Evolutionary conservation across 2,329 filamentous ascomycete species (phyloP), one percentile per base, ranked within the genome.

Genomic region (Paradendryphiella salina): DNA sequence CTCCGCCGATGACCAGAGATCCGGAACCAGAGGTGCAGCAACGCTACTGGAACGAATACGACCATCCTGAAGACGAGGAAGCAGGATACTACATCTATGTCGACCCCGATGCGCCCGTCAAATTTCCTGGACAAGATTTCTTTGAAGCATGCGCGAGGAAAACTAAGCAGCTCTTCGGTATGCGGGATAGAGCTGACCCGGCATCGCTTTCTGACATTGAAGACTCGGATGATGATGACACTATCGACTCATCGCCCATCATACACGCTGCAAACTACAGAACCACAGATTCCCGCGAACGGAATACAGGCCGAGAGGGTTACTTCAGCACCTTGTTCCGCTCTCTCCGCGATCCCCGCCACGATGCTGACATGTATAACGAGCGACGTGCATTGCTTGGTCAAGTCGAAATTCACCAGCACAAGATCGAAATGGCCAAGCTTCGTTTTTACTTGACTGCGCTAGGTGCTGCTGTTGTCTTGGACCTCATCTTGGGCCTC

Each of bases 11-110:
- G 9, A 35, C 52, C 7, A 52, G 59, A 15, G 59, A 68, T 13
- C 33, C 48, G 9, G 63, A 63, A 29, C 54, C 57, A 1, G 56
- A 60, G 28, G 40, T 54, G 23, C 53, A 53, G 28, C 63, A 73
- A 61, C 52, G 70, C 42, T 94, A 93, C 67, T 95, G 90, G 89
- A 93, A 89, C 71, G 90, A 95, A 70, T 94, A 93, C 70, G 90
- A 95, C 60, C 76, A 92, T 67, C 88, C 88, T 7, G 90, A 89
- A 67, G 75, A 74, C 9, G 84, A 80, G 2, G 75, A 79, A 11
- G 80, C 84, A 15, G 80, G 82, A 29, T 81, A 80, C 23, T 94
- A 90, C 70, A 85, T 94, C 59, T 90, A 89, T 63, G 77, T 93
- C 52, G 82, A 92, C 65, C 88, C 89, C 0, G 81, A 89, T 59